Conservation (phyloP, 2,329 filamentous ascomycete genomes). For the Fusarium hainanense region DNA sequence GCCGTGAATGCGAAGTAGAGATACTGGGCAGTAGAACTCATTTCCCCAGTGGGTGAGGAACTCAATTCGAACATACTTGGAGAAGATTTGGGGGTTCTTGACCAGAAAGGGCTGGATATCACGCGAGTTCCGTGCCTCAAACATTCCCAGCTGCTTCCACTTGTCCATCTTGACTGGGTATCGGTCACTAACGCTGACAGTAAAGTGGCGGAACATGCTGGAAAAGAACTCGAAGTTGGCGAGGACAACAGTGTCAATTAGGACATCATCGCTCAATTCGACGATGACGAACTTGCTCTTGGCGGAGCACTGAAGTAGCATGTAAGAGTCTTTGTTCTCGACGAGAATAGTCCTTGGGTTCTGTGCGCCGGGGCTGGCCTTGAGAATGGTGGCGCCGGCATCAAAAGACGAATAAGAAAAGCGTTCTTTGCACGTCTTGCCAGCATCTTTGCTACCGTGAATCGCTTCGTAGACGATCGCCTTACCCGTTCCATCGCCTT, state of each 20-base stretch:
- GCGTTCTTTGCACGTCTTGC: conserved; percentile 96
- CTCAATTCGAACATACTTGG: conserved; percentile 90
- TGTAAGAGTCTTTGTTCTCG: conserved; percentile 98
- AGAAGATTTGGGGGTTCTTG: conserved; percentile 96
- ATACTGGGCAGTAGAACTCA: conserved; percentile 96
- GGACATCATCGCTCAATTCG: conserved; percentile 86
- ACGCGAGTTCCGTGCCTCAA: conserved; percentile 90
- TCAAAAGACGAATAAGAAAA: conserved; percentile 99
- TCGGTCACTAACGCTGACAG: conserved; percentile 91
- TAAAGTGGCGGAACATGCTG: conserved; percentile 92
- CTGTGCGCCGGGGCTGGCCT: conserved; percentile 87
- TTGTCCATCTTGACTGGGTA: conserved; percentile 93
- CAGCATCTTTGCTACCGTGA: conserved; percentile 87
- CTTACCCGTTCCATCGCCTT: conserved; percentile 49
- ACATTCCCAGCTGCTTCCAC: conserved; percentile 89
- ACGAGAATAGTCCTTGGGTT: conserved; percentile 89
- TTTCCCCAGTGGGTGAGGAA: conserved; percentile 94
- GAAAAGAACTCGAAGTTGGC: conserved; percentile 99
- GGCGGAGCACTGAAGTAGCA: conserved; percentile 90
- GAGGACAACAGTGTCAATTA: conserved; percentile 95
- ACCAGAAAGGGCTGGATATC: conserved; percentile 95
- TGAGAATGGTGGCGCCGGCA: conserved; percentile 91
- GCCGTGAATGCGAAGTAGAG: conserved; percentile 89
- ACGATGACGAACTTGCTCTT: conserved; percentile 94
- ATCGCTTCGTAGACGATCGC: conserved; percentile 61